A percentile compares a stretch with the other conserved stretches of the same genome.
phyloP scores from a whole-genome alignment of 768 basidiomycete species.

The Pleurotus eryngii region DNA sequence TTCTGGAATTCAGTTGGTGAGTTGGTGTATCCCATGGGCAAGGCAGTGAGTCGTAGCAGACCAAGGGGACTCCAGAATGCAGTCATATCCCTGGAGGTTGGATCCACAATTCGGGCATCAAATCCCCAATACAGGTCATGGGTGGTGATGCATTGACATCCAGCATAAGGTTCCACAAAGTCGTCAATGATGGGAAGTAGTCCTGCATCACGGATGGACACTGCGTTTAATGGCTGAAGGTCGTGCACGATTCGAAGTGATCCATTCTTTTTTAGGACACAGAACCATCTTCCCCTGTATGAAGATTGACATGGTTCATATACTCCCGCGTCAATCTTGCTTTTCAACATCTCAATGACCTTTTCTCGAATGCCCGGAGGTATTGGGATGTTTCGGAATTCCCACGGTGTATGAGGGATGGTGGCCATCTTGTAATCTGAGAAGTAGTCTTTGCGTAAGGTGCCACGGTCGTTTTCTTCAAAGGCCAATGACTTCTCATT shows the following conservation, averaged over 20 bases:
- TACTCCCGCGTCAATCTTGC: constrained; percentile 33
- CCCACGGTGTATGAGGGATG: constrained; percentile 32
- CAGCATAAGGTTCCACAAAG: no score
- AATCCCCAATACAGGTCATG: no score
- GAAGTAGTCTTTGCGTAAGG: constrained; percentile 25
- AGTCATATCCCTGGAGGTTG: no score
- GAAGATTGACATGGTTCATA: constrained; percentile 37
- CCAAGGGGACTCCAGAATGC: no score
- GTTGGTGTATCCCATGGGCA: no score
- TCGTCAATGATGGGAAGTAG: background rate
- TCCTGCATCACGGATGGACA: background rate
- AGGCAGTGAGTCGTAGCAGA: no score
- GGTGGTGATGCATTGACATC: no score
- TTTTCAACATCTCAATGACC: constrained; percentile 27
- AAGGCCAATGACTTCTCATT: constrained; percentile 28
- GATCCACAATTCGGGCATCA: no score
- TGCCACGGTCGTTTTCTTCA: constrained; percentile 24
- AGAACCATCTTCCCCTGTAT: constrained; percentile 38
- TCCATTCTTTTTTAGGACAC: constrained; percentile 35
- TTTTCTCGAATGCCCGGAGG: constrained; percentile 25
- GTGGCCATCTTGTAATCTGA: constrained; percentile 17
- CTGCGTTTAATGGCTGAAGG: constrained; percentile 17
- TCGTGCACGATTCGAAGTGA: constrained; percentile 19
- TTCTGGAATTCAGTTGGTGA: no score
- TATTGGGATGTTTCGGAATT: constrained; percentile 19